Conservation (phyloP, 169 alveolate genomes). For the Plasmodium gallinaceum region DNA sequence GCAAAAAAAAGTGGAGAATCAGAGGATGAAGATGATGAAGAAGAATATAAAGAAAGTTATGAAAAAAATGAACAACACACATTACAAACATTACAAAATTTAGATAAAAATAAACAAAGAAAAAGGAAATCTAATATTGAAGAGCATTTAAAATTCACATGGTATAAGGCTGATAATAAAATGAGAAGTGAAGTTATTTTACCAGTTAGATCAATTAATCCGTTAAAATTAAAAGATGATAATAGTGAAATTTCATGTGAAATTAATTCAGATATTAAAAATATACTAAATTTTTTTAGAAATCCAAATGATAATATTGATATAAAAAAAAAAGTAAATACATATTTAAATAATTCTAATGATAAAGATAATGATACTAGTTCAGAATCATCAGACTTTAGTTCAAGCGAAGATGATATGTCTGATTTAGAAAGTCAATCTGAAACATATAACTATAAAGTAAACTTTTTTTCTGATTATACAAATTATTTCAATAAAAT, state of each 20-base stretch:
- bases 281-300: conserved; percentile 23
- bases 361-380: background rate
- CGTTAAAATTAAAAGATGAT: conserved; percentile 17
- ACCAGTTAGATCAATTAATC: conserved; percentile 41
- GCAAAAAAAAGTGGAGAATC: background rate
- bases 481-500: conserved; percentile 38
- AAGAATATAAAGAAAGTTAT: background rate
- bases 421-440: background rate
- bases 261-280: conserved; percentile 26
- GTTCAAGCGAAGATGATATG: background rate
- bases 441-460: background rate
- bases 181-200: conserved; percentile 2
- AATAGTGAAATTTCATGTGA: conserved; percentile 52
- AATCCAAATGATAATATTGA: background rate
- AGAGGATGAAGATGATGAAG: background rate
- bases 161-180: conserved; percentile 38
- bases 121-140: background rate
- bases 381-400: background rate
- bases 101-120: background rate
- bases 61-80: background rate
- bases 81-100: too few species aligned
- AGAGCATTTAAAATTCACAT: conserved; percentile 36
- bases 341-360: background rate
- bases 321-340: background rate
- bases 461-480: conserved; percentile 41